phyloP scores from a whole-genome alignment of 2,329 filamentous ascomycete genomes.

The Exophiala sp. region DNA sequence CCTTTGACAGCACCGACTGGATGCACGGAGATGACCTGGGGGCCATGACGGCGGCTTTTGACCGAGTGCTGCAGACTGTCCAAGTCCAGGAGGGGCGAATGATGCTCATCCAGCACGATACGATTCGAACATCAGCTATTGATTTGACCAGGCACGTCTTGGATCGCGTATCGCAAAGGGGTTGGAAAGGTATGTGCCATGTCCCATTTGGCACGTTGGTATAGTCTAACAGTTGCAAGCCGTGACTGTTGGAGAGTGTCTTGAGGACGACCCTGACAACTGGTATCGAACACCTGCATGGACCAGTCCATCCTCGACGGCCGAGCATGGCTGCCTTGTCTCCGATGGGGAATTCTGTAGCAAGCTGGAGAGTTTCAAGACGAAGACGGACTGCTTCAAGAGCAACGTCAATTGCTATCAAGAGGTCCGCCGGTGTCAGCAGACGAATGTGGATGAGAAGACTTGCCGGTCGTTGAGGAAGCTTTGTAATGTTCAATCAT shows the following conservation, averaged over 20 bases:
- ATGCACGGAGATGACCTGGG: conserved; percentile 23
- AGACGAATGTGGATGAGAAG: neutral
- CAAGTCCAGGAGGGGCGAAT: conserved; percentile 6
- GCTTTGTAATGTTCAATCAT: conserved; percentile 11
- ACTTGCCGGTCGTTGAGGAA: conserved; percentile 4
- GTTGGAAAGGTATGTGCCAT: conserved; percentile 16
- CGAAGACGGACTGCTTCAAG: conserved; percentile 9
- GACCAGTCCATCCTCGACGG: conserved; percentile 6
- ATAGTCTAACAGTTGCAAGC: conserved; percentile 30
- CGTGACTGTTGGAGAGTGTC: conserved; percentile 42
- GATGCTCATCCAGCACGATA: conserved; percentile 24
- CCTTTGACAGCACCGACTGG: conserved; percentile 46
- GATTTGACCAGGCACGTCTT: conserved; percentile 21
- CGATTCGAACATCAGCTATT: conserved; percentile 16
- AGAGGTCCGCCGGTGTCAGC: conserved; percentile 3
- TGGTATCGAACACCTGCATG: conserved; percentile 37
- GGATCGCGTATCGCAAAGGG: conserved; percentile 3
- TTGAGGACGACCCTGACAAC: conserved; percentile 35
- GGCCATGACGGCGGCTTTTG: conserved; percentile 17
- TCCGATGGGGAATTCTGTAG: conserved; percentile 5
- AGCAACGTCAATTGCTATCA: conserved; percentile 10
- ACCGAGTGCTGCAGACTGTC: conserved; percentile 5
- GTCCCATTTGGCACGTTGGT: neutral
- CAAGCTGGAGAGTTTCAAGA: conserved; percentile 6
- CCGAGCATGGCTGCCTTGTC: conserved; percentile 14